Conservation (phyloP, 23 red algal genomes). For the Gracilaria domingensis region DNA sequence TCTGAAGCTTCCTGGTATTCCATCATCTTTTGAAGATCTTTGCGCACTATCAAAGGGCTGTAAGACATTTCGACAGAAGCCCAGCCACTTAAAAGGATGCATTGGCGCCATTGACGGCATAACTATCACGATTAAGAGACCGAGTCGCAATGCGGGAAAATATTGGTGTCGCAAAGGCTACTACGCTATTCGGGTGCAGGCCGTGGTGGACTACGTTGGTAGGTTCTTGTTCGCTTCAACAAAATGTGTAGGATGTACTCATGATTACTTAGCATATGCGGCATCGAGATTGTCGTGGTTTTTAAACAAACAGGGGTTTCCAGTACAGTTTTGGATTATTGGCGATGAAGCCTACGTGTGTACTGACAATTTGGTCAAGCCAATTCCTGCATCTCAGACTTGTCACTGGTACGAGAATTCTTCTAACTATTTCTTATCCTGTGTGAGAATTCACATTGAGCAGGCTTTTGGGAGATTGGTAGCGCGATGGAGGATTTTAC, state of each 20-base stretch:
- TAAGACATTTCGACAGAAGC: background rate
- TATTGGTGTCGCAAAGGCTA: conserved; percentile 10
- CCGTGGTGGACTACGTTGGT: conserved; percentile 6
- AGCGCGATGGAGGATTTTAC: too few relatives aligned
- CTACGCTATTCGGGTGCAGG: conserved; percentile 41
- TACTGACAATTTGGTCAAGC: conserved; percentile 32
- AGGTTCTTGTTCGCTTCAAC: conserved; percentile 33
- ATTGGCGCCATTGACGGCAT: conserved; percentile 35
- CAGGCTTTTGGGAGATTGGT: conserved; percentile 14
- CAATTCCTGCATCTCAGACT: background rate
- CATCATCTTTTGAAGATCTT: background rate
- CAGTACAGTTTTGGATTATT: conserved; percentile 29
- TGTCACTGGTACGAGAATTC: background rate
- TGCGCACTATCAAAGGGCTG: background rate
- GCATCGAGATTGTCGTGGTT: background rate
- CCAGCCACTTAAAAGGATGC: background rate
- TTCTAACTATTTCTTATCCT: conserved; percentile 37
- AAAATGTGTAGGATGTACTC: conserved; percentile 4
- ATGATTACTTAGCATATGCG: conserved; percentile 26
- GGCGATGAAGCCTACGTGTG: conserved; percentile 33
- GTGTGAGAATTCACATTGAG: conserved; percentile 23
- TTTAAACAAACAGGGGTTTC: background rate
- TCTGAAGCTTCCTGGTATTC: background rate
- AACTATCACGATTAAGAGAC: background rate
- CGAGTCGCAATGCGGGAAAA: background rate